phyloP scores from a whole-genome alignment of 208 protist genomes.

The Leishmania major region DNA sequence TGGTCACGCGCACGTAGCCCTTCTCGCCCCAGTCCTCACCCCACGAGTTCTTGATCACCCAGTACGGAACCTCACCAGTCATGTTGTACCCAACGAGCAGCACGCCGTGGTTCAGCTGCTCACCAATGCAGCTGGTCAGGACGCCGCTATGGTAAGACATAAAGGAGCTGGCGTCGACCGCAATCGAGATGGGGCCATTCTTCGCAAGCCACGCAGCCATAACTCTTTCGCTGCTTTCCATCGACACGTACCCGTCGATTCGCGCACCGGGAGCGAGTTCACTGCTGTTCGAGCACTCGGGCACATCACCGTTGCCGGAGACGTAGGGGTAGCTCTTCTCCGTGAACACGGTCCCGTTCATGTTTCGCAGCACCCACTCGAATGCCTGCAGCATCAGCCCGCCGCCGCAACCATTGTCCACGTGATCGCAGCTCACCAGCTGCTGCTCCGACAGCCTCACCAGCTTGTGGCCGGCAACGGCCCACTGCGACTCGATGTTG shows the following conservation, averaged over 20 bases:
- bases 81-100: slow-evolving; percentile 82
- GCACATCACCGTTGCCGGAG: background rate
- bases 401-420: slow-evolving; percentile 84
- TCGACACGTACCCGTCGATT: slow-evolving; percentile 54
- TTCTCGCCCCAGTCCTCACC: slow-evolving; percentile 68
- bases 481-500: slow-evolving; percentile 73
- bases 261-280: slow-evolving; percentile 48
- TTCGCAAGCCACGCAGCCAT: slow-evolving; percentile 67
- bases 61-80: slow-evolving; percentile 57
- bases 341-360: slow-evolving; percentile 66
- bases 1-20: slow-evolving; percentile 73
- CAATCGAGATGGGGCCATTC: slow-evolving; percentile 82
- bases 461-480: slow-evolving; percentile 60
- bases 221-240: slow-evolving; percentile 61
- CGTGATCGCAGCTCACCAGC: slow-evolving; percentile 92
- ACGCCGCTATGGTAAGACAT: slow-evolving; percentile 63
- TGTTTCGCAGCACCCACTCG: slow-evolving; percentile 64
- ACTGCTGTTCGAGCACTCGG: background rate
- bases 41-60: slow-evolving; percentile 92
- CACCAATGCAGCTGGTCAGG: slow-evolving; percentile 47
- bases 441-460: slow-evolving; percentile 92
- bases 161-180: slow-evolving; percentile 80
- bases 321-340: slow-evolving; percentile 67
- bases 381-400: slow-evolving; percentile 89
- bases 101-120: slow-evolving; percentile 73